phyloP scores from a whole-genome alignment of 129 eudicot genomes.

The Tagetes patula region DNA sequence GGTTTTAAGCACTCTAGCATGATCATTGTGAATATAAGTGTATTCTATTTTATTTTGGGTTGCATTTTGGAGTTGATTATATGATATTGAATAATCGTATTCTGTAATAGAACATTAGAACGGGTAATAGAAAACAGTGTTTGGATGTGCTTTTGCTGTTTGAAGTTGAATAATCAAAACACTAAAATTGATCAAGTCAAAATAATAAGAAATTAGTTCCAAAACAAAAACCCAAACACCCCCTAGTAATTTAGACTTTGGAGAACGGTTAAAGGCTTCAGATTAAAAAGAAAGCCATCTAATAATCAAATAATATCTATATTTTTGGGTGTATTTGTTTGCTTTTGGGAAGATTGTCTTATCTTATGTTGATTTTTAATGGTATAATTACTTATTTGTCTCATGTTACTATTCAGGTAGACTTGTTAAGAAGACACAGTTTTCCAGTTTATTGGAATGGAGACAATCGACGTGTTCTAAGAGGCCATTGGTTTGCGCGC shows the following conservation, averaged over 20 bases:
- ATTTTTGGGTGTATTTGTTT: constrained; percentile 1
- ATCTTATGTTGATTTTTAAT: background rate
- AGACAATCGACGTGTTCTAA: constrained; percentile 88
- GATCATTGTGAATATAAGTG: constrained; percentile 7
- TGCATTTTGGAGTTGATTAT: background rate
- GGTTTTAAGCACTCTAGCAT: constrained; percentile 1
- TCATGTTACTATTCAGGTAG: constrained; percentile 59
- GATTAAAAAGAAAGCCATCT: constrained; percentile 4
- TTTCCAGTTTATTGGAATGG: constrained; percentile 99
- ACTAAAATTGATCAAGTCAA: background rate
- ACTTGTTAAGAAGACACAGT: constrained; percentile 81
- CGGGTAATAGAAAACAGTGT: background rate
- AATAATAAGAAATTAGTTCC: background rate
- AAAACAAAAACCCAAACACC: background rate
- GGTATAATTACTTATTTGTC: constrained; percentile 16
- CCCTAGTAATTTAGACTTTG: background rate
- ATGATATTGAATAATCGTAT: background rate
- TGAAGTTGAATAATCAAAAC: background rate
- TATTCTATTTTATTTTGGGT: background rate
- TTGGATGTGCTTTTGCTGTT: constrained; percentile 1
- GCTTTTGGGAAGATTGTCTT: background rate
- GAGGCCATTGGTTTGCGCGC: constrained; percentile 99
- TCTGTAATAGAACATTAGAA: background rate
- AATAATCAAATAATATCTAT: background rate
- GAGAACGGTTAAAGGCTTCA: constrained; percentile 9